Conservation (phyloP, 2,329 filamentous ascomycete species). For the Neonectria coccinea region DNA sequence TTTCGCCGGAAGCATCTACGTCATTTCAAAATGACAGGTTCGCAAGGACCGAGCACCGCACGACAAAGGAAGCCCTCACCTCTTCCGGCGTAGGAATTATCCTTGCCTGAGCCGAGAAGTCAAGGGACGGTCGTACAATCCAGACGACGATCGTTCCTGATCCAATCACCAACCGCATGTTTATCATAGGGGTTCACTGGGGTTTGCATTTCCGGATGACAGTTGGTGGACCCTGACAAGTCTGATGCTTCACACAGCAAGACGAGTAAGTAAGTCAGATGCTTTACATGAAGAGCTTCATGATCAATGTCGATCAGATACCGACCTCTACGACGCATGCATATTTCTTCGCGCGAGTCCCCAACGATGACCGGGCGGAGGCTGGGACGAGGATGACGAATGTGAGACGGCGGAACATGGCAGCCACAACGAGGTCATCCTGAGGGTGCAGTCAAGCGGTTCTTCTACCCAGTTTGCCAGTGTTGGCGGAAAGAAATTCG, state of each 20-base stretch:
- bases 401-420: slow-evolving; percentile 21
- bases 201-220: background rate
- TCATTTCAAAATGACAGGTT: slow-evolving; percentile 22
- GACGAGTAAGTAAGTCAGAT: background rate
- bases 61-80: slow-evolving; percentile 10
- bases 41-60: slow-evolving; percentile 10
- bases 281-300: slow-evolving; percentile 20
- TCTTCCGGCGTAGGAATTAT: slow-evolving; percentile 3
- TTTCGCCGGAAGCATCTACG: slow-evolving; percentile 18
- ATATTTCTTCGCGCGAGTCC: slow-evolving; percentile 17
- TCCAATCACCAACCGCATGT: slow-evolving; percentile 2
- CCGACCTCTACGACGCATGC: slow-evolving; percentile 14
- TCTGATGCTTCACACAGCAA: background rate
- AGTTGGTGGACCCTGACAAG: background rate
- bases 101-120: slow-evolving; percentile 5
- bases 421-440: slow-evolving; percentile 23
- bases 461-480: background rate
- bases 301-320: slow-evolving; percentile 19
- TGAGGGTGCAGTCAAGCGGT: slow-evolving; percentile 29
- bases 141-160: slow-evolving; percentile 8
- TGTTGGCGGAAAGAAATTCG: background rate
- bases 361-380: slow-evolving; percentile 39
- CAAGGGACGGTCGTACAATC: background rate
- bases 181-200: background rate
- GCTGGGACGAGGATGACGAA: slow-evolving; percentile 16